Percentiles rank a stretch among this genome's conserved stretches.
These are phyloP conservation scores for Tricholoma matsutake DNA, from an alignment of 768 basidiomycete genomes.

Conservation along the genomic window DNA sequence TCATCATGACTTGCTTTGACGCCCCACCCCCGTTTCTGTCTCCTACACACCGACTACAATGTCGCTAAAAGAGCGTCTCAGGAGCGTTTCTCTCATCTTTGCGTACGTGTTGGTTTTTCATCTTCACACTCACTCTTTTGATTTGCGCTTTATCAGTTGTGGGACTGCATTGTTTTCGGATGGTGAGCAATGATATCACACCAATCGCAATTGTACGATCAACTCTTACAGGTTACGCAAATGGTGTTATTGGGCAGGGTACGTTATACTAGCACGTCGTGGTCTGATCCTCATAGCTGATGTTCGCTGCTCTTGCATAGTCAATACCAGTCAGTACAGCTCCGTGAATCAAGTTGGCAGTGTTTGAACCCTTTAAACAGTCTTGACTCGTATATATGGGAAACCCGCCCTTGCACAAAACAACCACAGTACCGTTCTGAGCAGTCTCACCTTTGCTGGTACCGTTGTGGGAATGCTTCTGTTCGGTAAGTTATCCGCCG, in stretches of 20 bases:
- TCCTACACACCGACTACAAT: slow-evolving; percentile 3
- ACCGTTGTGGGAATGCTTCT: slow-evolving; percentile 82
- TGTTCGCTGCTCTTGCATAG: slow-evolving; percentile 31
- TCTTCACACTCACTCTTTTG: neutral
- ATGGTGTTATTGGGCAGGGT: slow-evolving; percentile 77
- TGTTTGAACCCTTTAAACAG: slow-evolving; percentile 30
- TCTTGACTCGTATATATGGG: slow-evolving; percentile 72
- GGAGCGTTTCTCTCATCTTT: slow-evolving; percentile 78
- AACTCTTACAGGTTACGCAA: slow-evolving; percentile 62
- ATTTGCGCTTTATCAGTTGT: slow-evolving; percentile 45
- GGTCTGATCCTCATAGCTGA: neutral
- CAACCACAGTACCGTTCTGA: slow-evolving; percentile 62
- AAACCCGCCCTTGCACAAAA: slow-evolving; percentile 43
- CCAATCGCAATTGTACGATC: slow-evolving; percentile 1
- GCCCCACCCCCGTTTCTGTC: neutral
- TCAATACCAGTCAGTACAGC: slow-evolving; percentile 57
- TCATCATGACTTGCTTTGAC: neutral
- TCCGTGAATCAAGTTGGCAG: neutral
- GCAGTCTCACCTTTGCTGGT: slow-evolving; percentile 78
- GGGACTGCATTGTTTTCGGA: slow-evolving; percentile 89
- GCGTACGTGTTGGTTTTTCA: slow-evolving; percentile 44
- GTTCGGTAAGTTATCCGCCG: slow-evolving; percentile 46
- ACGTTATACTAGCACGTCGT: slow-evolving; percentile 24
- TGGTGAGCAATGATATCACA: slow-evolving; percentile 38
- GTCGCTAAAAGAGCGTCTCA: slow-evolving; percentile 28